Percentiles rank a stretch among this genome's conserved stretches.
These are phyloP conservation scores for Fusarium sp. DNA, from an alignment of 2,329 filamentous ascomycete genomes.

Conservation along the genomic window DNA sequence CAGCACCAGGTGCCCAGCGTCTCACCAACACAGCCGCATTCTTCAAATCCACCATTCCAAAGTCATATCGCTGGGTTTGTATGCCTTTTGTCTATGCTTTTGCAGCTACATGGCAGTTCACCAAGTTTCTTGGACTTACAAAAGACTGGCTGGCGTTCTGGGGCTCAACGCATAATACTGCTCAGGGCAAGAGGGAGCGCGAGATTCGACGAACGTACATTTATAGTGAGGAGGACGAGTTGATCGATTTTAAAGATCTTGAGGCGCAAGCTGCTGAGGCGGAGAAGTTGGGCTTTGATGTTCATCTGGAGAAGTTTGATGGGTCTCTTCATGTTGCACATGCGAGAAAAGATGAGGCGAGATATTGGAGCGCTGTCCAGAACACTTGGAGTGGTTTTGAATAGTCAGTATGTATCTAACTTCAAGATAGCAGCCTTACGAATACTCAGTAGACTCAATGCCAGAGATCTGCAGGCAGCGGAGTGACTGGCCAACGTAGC, in stretches of 20 bases:
- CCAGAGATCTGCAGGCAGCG: rapidly evolving
- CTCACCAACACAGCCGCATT: background rate
- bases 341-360: background rate
- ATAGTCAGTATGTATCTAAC: background rate
- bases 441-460: rapidly evolving
- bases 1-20: background rate
- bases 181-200: background rate
- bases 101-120: background rate
- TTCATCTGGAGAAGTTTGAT: conserved; percentile 9
- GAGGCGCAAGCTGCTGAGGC: conserved; percentile 1
- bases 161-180: conserved; percentile 9
- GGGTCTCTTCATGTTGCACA: conserved; percentile 12
- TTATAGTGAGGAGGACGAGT: conserved; percentile 10
- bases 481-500: background rate
- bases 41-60: background rate
- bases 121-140: background rate
- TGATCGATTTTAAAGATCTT: background rate
- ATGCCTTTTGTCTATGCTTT: background rate
- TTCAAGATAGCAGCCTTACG: background rate
- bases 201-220: conserved; percentile 19
- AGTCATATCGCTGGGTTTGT: background rate
- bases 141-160: conserved; percentile 7
- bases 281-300: background rate
- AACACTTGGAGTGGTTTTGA: background rate
- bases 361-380: conserved; percentile 4